phyloP scores from a whole-genome alignment of 2,329 filamentous ascomycete genomes.

The Akanthomyces muscarius region DNA sequence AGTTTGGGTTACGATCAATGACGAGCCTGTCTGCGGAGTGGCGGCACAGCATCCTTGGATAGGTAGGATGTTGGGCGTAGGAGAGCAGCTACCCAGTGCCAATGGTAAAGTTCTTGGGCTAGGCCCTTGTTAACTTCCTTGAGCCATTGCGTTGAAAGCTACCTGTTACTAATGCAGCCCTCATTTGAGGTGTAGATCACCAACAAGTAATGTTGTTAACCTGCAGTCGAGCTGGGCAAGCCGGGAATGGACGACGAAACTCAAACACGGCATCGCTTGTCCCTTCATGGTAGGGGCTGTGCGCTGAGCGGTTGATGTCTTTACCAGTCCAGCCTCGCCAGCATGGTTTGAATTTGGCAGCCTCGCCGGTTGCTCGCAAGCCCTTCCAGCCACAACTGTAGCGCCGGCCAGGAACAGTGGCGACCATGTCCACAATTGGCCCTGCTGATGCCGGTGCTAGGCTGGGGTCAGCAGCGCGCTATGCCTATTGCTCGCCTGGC shows the following conservation, averaged over 20 bases:
- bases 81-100: neutral
- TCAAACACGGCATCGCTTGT: neutral
- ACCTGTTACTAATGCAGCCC: neutral
- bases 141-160: too few relatives aligned
- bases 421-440: constrained; percentile 1
- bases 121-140: too few relatives aligned
- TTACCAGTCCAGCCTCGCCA: neutral
- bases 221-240: neutral
- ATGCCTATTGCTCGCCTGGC: neutral
- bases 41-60: neutral
- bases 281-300: neutral
- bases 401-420: neutral
- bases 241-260: neutral
- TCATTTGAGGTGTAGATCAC: neutral
- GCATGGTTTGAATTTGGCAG: neutral
- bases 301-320: neutral
- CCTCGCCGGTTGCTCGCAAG: constrained; percentile 2
- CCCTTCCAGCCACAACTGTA: constrained; percentile 9
- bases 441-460: neutral
- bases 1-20: neutral
- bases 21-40: neutral
- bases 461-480: neutral
- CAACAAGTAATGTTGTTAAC: neutral
- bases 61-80: neutral
- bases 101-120: neutral